A percentile compares a stretch with the other conserved stretches of the same genome.
These are phyloP conservation scores for Pestalotiopsis sp. DNA, from an alignment of 2,329 filamentous ascomycete species.

Conservation along the genomic window DNA sequence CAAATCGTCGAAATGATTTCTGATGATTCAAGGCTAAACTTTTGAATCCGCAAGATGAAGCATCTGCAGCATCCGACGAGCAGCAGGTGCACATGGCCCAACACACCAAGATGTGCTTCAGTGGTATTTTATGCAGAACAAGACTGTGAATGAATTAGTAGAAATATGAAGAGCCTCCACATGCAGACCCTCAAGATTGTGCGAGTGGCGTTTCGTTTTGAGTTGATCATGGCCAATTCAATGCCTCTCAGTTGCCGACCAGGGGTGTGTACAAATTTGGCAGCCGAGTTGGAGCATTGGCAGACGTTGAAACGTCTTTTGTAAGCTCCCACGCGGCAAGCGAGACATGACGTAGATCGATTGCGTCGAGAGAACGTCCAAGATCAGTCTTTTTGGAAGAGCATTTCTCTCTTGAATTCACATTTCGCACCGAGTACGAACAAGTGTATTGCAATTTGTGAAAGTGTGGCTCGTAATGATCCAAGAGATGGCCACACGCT, in stretches of 20 bases:
- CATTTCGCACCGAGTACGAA: neutral
- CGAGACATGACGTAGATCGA: neutral
- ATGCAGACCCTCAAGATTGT: neutral
- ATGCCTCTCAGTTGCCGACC: neutral
- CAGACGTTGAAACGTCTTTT: neutral
- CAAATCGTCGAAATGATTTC: neutral
- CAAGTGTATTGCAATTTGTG: neutral
- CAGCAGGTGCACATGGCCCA: too few species aligned
- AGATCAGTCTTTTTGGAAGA: too few species aligned
- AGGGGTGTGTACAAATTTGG: neutral
- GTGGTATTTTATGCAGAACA: neutral
- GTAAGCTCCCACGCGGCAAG: neutral
- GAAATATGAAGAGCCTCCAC: neutral
- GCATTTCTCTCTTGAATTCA: neutral
- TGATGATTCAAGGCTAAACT: neutral
- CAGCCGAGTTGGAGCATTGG: neutral
- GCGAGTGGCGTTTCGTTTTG: neutral
- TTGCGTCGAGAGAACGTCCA: too few species aligned
- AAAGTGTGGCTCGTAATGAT: neutral
- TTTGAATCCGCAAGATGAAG: neutral
- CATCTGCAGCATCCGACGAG: too few species aligned
- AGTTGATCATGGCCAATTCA: neutral
- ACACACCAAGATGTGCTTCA: neutral
- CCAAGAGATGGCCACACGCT: neutral
- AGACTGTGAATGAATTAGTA: neutral